Percentiles rank a stretch among this genome's conserved stretches.
Evolutionary conservation across 345 rosid species (phyloP).

Genomic region (Populus alba): DNA sequence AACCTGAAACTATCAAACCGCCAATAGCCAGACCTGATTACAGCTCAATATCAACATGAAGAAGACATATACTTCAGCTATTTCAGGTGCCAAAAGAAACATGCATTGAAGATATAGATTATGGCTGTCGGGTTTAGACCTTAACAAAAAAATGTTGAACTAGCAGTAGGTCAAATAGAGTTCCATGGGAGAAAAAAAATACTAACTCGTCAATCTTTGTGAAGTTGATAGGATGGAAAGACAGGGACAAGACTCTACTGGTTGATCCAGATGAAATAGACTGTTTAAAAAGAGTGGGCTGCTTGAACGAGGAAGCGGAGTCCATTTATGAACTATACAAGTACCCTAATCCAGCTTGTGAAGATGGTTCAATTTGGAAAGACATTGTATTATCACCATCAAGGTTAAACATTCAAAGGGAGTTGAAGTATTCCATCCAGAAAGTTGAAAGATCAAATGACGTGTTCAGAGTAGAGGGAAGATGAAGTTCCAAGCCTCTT

Average conservation of each 20-base stretch:
- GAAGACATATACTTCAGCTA: background rate
- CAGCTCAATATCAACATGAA: background rate
- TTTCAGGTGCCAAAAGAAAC: background rate
- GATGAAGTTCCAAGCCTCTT: constrained; percentile 11
- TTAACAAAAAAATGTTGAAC: background rate
- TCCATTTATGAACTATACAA: constrained; percentile 72
- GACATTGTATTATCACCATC: constrained; percentile 91
- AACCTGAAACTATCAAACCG: background rate
- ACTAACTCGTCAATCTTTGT: constrained; percentile 30
- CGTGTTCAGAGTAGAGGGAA: background rate
- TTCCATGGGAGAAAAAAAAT: background rate
- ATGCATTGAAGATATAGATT: background rate
- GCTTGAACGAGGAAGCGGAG: constrained; percentile 72
- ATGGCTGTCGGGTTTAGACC: background rate
- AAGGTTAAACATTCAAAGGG: constrained; percentile 71
- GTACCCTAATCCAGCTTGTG: constrained; percentile 62
- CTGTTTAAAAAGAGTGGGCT: constrained; percentile 58
- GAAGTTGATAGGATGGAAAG: constrained; percentile 98
- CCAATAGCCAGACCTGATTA: background rate
- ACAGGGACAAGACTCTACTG: constrained; percentile 70
- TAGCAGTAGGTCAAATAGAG: background rate
- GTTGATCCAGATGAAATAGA: constrained; percentile 87
- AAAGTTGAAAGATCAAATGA: constrained; percentile 51
- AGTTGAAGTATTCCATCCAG: constrained; percentile 61
- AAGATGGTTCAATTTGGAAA: constrained; percentile 86